Conservation (phyloP, 768 basidiomycete genomes). For the Kwoniella sp. region DNA sequence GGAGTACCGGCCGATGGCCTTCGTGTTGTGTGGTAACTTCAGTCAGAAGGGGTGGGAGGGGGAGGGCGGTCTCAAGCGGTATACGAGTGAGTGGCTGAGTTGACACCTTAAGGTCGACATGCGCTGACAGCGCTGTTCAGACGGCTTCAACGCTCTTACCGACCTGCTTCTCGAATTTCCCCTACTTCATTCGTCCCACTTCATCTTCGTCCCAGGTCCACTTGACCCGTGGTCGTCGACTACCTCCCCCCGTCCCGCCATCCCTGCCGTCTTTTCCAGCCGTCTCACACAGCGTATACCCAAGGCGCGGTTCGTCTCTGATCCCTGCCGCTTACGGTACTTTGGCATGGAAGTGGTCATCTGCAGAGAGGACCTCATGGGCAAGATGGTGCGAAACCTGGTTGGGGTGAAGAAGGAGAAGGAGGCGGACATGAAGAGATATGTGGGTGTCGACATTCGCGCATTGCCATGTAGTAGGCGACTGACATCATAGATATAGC, state of each 20-base stretch:
- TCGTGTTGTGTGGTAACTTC: conserved; percentile 94
- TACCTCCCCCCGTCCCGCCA: conserved; percentile 71
- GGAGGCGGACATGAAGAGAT: conserved; percentile 73
- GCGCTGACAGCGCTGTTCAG: conserved; percentile 14
- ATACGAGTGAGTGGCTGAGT: conserved; percentile 66
- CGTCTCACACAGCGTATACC: conserved; percentile 70
- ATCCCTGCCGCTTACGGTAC: conserved; percentile 91
- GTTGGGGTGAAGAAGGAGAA: conserved; percentile 78
- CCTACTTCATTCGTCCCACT: conserved; percentile 74
- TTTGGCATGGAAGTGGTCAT: conserved; percentile 94
- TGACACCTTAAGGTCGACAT: background rate
- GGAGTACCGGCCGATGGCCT: conserved; percentile 82
- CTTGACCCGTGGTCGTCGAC: conserved; percentile 75
- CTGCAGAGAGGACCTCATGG: conserved; percentile 88
- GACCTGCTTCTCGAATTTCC: conserved; percentile 81
- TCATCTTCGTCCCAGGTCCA: conserved; percentile 92
- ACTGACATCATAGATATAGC: conserved; percentile 54
- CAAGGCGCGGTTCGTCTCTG: conserved; percentile 74
- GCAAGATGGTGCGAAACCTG: conserved; percentile 84
- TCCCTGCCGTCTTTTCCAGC: conserved; percentile 69
- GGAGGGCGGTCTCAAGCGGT: conserved; percentile 68
- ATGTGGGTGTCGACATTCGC: conserved; percentile 56
- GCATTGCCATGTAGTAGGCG: background rate
- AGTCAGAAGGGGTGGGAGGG: conserved; percentile 76
- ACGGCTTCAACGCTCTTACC: conserved; percentile 70